Evolutionary conservation across 106 monocot species (phyloP).

Genomic region (Acorus calamus): DNA sequence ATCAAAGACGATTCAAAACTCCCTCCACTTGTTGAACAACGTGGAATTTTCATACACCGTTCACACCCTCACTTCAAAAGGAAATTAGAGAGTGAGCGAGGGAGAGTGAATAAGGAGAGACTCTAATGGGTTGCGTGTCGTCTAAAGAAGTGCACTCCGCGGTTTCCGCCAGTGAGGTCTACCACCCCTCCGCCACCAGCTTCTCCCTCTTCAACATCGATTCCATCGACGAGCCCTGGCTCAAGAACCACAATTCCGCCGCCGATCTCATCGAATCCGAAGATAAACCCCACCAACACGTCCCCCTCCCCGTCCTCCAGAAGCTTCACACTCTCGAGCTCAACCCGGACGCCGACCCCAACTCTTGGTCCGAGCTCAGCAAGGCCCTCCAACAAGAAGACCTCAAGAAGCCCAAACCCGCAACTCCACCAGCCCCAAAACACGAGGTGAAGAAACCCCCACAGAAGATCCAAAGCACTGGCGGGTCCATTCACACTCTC

Average conservation of each 20-base stretch:
- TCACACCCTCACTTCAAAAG: too few species aligned
- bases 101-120: conserved; percentile 2
- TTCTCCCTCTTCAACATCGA: conserved; percentile 72
- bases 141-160: conserved; percentile 49
- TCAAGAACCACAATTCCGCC: conserved; percentile 22
- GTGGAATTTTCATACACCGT: too few species aligned
- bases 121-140: conserved; percentile 60
- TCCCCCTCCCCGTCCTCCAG: conserved; percentile 50
- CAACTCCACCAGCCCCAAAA: not conserved
- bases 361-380: conserved; percentile 93
- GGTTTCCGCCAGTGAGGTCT: conserved; percentile 32
- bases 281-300: conserved; percentile 22
- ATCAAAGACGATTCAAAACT: too few species aligned
- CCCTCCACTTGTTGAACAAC: too few species aligned
- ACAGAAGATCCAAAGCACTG: too few species aligned
- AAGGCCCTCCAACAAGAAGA: conserved; percentile 76
- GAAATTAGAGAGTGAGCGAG: too few species aligned
- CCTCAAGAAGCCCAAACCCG: conserved; percentile 23
- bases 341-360: too few species aligned
- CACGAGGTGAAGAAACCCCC: too few species aligned
- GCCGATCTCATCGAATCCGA: conserved; percentile 7
- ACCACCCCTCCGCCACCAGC: conserved; percentile 71
- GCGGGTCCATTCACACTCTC: conserved; percentile 17
- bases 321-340: conserved; percentile 63
- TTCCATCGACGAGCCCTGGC: conserved; percentile 79